Evolutionary conservation across 2,329 filamentous ascomycete genomes (phyloP), one percentile per base, ranked within the genome.

Genomic region (Diaporthe batatas): DNA sequence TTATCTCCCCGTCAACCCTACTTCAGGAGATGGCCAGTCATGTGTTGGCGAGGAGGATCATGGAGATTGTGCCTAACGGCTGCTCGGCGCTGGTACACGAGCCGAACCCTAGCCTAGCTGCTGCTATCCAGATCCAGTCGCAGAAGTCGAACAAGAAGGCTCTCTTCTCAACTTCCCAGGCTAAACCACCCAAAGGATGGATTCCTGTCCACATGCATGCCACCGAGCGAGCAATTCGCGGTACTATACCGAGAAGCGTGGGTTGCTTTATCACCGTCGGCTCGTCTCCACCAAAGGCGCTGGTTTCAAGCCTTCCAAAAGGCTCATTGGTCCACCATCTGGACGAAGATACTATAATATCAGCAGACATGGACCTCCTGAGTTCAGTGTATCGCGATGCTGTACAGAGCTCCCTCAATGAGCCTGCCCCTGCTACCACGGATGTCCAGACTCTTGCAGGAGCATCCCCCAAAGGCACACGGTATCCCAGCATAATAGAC

Each of bases 401-500:
- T 10, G n/a, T 53, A 23, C 49, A 53, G 49, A 53, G 49, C 11
- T 53, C 49, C 23, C 49, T 53, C 7, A 53, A 53, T 25, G 6
- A 25, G 49, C 49, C 49, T 14, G n/a, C 49, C 6, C 49, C 49
- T 53, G 49, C 49, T 25, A 23, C 49, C 49, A 23, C 25, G 49
- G 49, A 53, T 10, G 49, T 53, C n/a, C 49, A 53, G 49, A 53
- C 23, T 6, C 49, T 53, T 23, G 49, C 49, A 53, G 49, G 49
- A 53, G 49, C 49, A 53, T n/a, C 12, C 25, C 23, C 23, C 8
- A 10, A 53, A 16, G 14, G n/a, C 49, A 73, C 49, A 53, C 49
- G 12, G n/a, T 25, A 53, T 23, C 49, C 23, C 49, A 25, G n/a
- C n/a, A 53, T 68, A 1, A n/a, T 55, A 32, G 65, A 68, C 65